These are phyloP conservation scores for Oehlia diaphana DNA, from an alignment of 192 early-diverging fungal species.

Conservation along the genomic window DNA sequence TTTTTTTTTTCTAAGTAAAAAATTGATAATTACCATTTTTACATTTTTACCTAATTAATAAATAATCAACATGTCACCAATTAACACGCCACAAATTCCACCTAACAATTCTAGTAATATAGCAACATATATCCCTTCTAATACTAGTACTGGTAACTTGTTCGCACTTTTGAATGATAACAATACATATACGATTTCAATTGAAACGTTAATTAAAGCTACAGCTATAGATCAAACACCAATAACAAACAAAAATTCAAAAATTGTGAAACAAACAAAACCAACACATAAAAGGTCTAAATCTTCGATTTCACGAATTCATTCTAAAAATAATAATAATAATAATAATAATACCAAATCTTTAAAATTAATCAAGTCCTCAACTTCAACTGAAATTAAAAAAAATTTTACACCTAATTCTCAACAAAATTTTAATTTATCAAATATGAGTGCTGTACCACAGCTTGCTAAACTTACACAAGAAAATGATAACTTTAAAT, in stretches of 20 bases:
- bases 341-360: too few relatives aligned
- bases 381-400: not conserved
- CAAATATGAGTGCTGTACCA: not conserved
- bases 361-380: too few relatives aligned
- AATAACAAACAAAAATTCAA: not conserved
- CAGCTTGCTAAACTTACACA: not conserved
- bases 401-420: not conserved
- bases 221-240: not conserved
- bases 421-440: not conserved
- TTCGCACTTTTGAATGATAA: not conserved
- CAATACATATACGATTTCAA: not conserved
- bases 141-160: too few relatives aligned
- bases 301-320: not conserved
- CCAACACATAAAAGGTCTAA: not conserved
- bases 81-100: not conserved
- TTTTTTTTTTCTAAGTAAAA: too few relatives aligned
- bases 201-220: not conserved
- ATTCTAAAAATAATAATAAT: not conserved
- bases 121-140: too few relatives aligned
- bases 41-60: too few relatives aligned
- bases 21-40: too few relatives aligned
- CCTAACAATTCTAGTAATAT: too few relatives aligned
- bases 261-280: not conserved
- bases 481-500: not conserved
- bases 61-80: not conserved